phyloP scores from a whole-genome alignment of 495 filamentous ascomycete genomes.

The Penicillium chermesinum region DNA sequence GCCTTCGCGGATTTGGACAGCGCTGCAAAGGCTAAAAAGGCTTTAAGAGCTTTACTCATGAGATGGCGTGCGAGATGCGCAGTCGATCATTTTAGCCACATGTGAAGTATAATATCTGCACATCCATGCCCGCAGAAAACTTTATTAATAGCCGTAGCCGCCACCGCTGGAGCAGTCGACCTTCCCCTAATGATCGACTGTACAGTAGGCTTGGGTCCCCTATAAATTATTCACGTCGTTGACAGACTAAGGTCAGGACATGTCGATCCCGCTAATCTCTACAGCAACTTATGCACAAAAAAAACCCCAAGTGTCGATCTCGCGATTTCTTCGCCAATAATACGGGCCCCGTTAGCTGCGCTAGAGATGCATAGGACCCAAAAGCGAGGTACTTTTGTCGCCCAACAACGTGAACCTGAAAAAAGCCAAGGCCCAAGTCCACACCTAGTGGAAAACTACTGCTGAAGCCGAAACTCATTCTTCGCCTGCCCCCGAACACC shows the following conservation, averaged over 20 bases:
- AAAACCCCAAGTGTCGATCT: too few relatives aligned
- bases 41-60: too few relatives aligned
- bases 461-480: constrained; percentile 45
- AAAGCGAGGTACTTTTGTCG: not conserved
- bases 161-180: constrained; percentile 3
- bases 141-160: not conserved
- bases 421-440: not conserved
- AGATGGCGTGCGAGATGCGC: too few relatives aligned
- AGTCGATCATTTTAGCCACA: constrained; percentile 22
- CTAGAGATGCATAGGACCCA: not conserved
- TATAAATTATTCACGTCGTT: too few relatives aligned
- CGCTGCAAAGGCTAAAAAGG: too few relatives aligned
- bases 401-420: not conserved
- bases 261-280: not conserved
- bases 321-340: too few relatives aligned
- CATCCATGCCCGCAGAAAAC: too few relatives aligned
- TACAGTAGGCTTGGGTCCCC: too few relatives aligned
- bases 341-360: not conserved
- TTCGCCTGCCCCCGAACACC: constrained; percentile 54
- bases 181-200: not conserved
- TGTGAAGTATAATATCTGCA: constrained; percentile 4
- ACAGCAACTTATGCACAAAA: too few relatives aligned
- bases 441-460: not conserved
- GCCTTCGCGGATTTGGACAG: not conserved
- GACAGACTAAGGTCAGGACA: not conserved